Evolutionary conservation across 768 basidiomycete species (phyloP), one percentile per base, ranked within the genome.

Genomic region (Rhodotorula kratochvilovae): DNA sequence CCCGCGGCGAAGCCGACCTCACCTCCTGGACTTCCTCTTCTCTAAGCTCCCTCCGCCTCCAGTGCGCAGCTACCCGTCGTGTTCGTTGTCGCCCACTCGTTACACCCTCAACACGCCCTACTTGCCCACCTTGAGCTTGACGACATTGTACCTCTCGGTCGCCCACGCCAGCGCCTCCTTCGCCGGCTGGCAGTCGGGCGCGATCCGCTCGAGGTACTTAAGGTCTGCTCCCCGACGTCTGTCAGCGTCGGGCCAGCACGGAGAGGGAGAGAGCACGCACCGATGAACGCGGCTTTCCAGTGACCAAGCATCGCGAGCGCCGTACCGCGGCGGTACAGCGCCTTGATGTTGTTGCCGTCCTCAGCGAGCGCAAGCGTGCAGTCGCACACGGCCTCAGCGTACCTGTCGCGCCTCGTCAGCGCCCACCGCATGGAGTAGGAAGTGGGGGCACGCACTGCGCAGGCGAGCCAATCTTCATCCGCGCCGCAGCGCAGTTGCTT

Each of bases 371-470:
- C 69, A 35, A 71, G 25, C 27, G 69, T 74, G 50, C 69, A 71
- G 51, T 74, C 73, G 21, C 55, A 51, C 56, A 74, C 54, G 39
- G 73, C 73, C 46, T 74, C 73, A 42, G 69, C 36, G 59, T 70
- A 74, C 39, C 39, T 39, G 39, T 13, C 39, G 39, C 39, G 39
- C n/a, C n/a, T n/a, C n/a, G 39, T 39, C 39, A 39, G 39, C 39
- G 39, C 39, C 39, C 8, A 13, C 39, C 13, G 39, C 39, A 39
- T 6, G 39, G 39, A 13, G 39, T 7, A 13, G 39, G 39, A 39
- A 39, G 39, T 6, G 8, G 6, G 39, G 6, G 39, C 6, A 39
- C 39, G 39, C 39, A 39, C 69, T 74, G 73, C 1, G n/a, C 53
- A 2, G 55, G n/a, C 4, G 69, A 66, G 35, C 63, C 67, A 43